A percentile compares a stretch with the other conserved stretches of the same genome.
phyloP scores from a whole-genome alignment of 352 stramenopile species.

The Blastocystis sp. region DNA sequence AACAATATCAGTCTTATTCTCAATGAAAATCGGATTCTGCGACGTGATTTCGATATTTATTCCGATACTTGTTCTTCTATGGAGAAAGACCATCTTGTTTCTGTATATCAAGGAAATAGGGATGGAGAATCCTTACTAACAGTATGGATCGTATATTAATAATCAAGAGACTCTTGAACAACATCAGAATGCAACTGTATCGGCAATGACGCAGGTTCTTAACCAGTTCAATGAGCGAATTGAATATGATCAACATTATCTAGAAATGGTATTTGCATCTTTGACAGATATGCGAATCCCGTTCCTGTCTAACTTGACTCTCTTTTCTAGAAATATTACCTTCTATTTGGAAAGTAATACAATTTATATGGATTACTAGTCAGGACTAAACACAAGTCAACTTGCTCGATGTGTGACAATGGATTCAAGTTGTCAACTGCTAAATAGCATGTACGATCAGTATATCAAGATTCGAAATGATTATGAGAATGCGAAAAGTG shows the following conservation, averaged over 20 bases:
- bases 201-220: not conserved
- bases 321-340: not conserved
- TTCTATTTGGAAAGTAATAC: not conserved
- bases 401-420: slow-evolving; percentile 19
- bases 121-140: no score
- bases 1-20: not conserved
- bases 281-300: not conserved
- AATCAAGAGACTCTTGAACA: not conserved
- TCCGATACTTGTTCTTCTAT: no score
- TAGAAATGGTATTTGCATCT: not conserved
- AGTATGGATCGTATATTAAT: not conserved
- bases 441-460: slow-evolving; percentile 37
- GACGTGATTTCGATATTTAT: no score
- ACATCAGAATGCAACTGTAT: not conserved
- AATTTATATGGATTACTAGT: not conserved
- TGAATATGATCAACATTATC: not conserved
- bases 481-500: not conserved
- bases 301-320: not conserved
- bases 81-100: not conserved
- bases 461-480: not conserved
- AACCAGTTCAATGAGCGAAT: not conserved
- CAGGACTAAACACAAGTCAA: not conserved
- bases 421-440: not conserved
- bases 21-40: no score
- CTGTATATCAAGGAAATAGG: not conserved